Evolutionary conservation across 1,139 yeast species (phyloP).

Genomic region (Taphrina communis): DNA sequence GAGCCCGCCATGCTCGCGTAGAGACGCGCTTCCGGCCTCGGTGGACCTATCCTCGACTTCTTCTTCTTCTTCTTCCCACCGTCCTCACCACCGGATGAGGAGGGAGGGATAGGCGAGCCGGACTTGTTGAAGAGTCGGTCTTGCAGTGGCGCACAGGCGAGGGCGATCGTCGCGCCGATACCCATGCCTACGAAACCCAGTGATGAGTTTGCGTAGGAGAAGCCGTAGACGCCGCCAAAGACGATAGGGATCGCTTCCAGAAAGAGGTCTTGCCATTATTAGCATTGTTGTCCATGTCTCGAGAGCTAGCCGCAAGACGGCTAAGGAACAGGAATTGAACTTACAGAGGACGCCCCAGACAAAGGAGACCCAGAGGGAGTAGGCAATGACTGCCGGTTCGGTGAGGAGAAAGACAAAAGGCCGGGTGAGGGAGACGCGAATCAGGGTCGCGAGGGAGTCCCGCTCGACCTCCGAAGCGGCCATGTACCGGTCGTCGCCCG

Average conservation of each 20-base stretch:
- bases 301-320: no score
- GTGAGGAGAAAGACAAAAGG: conserved; percentile 33
- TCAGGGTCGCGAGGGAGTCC: conserved; percentile 22
- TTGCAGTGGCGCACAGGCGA: conserved; percentile 43
- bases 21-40: conserved; percentile 79
- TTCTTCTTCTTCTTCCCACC: no score
- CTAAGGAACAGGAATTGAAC: not conserved
- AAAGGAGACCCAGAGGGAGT: conserved; percentile 55
- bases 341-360: conserved; percentile 64
- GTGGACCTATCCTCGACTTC: conserved; percentile 56
- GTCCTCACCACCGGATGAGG: no score
- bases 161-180: conserved; percentile 65
- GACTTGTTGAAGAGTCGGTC: conserved; percentile 19
- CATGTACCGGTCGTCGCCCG: conserved; percentile 43
- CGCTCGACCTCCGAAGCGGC: conserved; percentile 41
- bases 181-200: conserved; percentile 61
- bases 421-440: conserved; percentile 32
- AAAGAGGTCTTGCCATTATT: conserved; percentile 56
- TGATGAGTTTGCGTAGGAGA: conserved; percentile 72
- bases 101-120: not conserved
- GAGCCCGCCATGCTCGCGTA: conserved; percentile 76
- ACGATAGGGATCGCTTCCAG: conserved; percentile 74
- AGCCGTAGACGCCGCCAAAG: conserved; percentile 69
- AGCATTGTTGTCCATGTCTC: no score
- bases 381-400: conserved; percentile 40